Evolutionary conservation across 148 eudicot genomes (phyloP).

Genomic region (Rhododendron ferrugineum): DNA sequence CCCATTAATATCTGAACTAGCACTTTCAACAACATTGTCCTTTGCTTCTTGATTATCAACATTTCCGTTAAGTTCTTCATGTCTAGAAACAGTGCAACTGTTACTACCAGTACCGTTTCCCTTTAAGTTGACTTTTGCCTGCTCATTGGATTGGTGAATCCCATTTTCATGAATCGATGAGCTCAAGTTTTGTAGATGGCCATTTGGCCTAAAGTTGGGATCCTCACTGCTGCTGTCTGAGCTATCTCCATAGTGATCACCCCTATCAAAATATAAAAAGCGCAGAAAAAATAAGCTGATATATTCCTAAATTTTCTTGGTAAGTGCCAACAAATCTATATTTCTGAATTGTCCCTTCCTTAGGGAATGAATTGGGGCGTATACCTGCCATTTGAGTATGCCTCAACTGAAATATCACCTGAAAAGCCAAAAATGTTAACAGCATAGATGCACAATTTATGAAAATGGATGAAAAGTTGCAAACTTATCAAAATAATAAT

Average conservation of each 20-base stretch:
- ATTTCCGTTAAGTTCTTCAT: constrained; percentile 14
- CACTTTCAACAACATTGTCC: constrained; percentile 14
- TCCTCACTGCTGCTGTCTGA: constrained; percentile 21
- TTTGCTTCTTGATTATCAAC: constrained; percentile 10
- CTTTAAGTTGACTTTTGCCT: constrained; percentile 6
- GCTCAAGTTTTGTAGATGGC: constrained; percentile 19
- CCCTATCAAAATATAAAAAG: constrained; percentile 24
- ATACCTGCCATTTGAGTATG: constrained; percentile 46
- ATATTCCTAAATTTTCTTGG: not conserved
- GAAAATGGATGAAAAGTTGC: constrained; percentile 4
- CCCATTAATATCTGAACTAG: constrained; percentile 21
- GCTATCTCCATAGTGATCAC: constrained; percentile 25
- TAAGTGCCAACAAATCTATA: not conserved
- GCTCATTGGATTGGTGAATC: constrained; percentile 6
- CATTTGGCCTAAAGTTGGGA: constrained; percentile 16
- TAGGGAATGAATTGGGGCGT: constrained; percentile 5
- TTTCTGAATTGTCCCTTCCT: not conserved
- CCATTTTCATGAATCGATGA: constrained; percentile 11
- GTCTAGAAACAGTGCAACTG: constrained; percentile 10
- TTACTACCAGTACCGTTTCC: not conserved
- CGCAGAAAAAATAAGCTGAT: not conserved
- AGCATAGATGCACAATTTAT: not conserved
- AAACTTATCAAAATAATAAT: not conserved
- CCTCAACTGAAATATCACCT: constrained; percentile 68
- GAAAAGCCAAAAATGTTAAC: constrained; percentile 12